Conservation (phyloP, 2,329 filamentous ascomycete species). For the Pyricularia sp. region DNA sequence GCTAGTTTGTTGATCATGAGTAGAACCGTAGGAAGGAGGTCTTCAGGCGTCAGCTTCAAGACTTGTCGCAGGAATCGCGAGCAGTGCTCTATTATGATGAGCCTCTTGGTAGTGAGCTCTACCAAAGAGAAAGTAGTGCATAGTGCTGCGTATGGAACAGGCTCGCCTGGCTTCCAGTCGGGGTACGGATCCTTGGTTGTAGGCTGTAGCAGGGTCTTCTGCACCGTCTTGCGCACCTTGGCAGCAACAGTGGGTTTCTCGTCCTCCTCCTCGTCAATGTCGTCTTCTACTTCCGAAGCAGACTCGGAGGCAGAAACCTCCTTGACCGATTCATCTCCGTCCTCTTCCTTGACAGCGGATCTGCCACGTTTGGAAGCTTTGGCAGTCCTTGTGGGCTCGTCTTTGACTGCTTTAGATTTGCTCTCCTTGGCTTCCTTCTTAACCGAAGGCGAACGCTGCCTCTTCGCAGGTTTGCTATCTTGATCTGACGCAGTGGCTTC, state of each 20-base stretch:
- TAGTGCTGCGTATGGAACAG: conserved; percentile 87
- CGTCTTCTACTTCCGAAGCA: conserved; percentile 38
- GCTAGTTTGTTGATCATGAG: conserved; percentile 98
- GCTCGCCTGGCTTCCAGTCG: conserved; percentile 80
- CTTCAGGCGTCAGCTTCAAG: conserved; percentile 75
- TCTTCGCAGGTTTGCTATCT: conserved; percentile 9
- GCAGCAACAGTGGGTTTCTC: conserved; percentile 58
- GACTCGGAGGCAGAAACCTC: conserved; percentile 28
- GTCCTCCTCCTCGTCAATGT: conserved; percentile 36
- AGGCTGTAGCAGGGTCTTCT: conserved; percentile 65
- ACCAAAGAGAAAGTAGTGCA: conserved; percentile 91
- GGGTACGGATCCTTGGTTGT: conserved; percentile 72
- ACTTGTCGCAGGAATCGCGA: conserved; percentile 80
- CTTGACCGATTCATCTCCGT: conserved; percentile 33
- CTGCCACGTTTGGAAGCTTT: conserved; percentile 28
- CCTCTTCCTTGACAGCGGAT: conserved; percentile 25
- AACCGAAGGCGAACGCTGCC: conserved; percentile 5
- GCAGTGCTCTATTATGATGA: conserved; percentile 81
- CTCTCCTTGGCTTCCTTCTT: conserved; percentile 17
- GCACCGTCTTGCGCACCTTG: conserved; percentile 69
- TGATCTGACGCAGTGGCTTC: conserved; percentile 6
- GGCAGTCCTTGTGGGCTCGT: conserved; percentile 33
- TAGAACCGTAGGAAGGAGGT: conserved; percentile 76
- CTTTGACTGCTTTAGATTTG: conserved; percentile 18
- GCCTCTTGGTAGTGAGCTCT: conserved; percentile 84